Percentiles rank a stretch among this genome's conserved stretches.
Conservation (phyloP, 2,329 filamentous ascomycete species). For the Pyrenochaeta sp. region DNA sequence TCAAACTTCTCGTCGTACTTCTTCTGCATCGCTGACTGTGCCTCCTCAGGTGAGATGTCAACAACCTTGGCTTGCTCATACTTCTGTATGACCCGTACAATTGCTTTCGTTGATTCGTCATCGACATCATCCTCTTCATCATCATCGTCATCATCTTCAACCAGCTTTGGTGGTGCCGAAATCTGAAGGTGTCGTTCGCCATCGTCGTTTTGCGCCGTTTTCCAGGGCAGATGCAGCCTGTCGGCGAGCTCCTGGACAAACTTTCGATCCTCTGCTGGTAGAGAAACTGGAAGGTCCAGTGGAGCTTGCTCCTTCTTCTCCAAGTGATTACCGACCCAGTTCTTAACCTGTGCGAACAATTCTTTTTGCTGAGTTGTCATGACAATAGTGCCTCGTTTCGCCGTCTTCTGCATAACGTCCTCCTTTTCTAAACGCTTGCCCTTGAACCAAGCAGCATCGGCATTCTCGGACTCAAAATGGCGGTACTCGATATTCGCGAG, state of each 20-base stretch:
- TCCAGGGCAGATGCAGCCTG: constrained; percentile 71
- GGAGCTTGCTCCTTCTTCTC: constrained; percentile 55
- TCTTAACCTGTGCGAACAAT: constrained; percentile 82
- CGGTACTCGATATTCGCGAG: constrained; percentile 87
- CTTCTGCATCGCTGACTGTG: constrained; percentile 78
- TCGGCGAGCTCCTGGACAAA: constrained; percentile 89
- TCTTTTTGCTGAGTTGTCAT: constrained; percentile 83
- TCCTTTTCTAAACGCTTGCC: constrained; percentile 79
- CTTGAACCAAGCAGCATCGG: constrained; percentile 90
- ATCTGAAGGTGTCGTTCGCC: constrained; percentile 73
- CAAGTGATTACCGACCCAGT: constrained; percentile 77
- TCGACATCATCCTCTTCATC: constrained; percentile 75
- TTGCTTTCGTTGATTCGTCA: constrained; percentile 83
- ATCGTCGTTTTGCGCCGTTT: constrained; percentile 68
- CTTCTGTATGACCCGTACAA: constrained; percentile 83
- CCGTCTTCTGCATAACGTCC: constrained; percentile 70
- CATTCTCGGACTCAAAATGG: constrained; percentile 91
- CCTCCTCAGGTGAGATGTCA: constrained; percentile 80
- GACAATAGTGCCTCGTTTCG: constrained; percentile 69
- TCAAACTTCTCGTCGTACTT: constrained; percentile 91
- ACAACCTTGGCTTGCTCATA: constrained; percentile 91
- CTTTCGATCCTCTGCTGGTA: constrained; percentile 86
- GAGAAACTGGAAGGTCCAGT: constrained; percentile 75
- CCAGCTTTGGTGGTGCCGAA: constrained; percentile 63
- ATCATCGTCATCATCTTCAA: constrained; percentile 62